Conservation (phyloP, 2,329 filamentous ascomycete species). For the Paecilomyces niveus region DNA sequence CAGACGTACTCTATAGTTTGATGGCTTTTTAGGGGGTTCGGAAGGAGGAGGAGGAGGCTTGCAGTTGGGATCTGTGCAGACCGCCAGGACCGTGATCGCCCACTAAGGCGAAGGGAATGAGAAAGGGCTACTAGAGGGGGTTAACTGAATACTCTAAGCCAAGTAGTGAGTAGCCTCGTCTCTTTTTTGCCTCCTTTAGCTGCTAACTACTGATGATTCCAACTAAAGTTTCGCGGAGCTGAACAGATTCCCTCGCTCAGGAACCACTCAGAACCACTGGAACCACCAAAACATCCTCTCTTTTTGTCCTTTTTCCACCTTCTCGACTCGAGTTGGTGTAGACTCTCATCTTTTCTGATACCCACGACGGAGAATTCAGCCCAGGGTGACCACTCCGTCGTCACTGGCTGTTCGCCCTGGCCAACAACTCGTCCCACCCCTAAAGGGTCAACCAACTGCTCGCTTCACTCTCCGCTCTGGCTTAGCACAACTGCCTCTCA, state of each 20-base stretch:
- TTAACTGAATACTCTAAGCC: background rate
- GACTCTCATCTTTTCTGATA: background rate
- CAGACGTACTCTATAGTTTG: background rate
- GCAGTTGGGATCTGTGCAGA: background rate
- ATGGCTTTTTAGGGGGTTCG: background rate
- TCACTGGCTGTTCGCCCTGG: background rate
- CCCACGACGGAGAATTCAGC: background rate
- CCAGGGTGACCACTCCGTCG: background rate
- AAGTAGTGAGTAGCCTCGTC: background rate
- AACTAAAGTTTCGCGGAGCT: background rate
- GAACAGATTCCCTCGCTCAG: background rate
- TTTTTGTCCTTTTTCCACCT: background rate
- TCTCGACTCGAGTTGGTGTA: too few species aligned
- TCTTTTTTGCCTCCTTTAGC: too few species aligned
- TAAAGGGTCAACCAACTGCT: background rate
- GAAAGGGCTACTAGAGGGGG: background rate
- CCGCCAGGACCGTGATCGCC: background rate
- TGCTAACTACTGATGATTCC: background rate
- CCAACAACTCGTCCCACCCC: background rate
- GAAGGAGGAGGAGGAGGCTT: background rate
- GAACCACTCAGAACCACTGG: background rate
- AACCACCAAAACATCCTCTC: background rate
- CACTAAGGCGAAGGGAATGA: background rate
- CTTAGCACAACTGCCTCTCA: background rate
- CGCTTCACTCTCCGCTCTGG: background rate